phyloP scores from a whole-genome alignment of 1,284 basidiomycete genomes.

The Marasmius oreades region DNA sequence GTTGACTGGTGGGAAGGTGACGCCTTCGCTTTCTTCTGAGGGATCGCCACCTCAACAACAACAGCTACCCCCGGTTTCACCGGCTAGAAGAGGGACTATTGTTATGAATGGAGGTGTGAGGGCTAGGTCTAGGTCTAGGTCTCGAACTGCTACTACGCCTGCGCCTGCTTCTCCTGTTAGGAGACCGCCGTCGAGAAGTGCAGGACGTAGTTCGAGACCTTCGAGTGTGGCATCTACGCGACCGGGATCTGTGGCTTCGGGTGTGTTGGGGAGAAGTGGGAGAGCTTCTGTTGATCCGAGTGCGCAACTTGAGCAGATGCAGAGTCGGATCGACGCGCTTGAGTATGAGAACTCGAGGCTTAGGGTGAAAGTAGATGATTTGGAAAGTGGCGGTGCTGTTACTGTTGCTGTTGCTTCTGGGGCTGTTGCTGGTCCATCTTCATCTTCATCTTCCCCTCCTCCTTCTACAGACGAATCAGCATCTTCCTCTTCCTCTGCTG shows the following conservation, averaged over 20 bases:
- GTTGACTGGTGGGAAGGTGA: slow-evolving; percentile 30
- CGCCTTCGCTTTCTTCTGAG: slow-evolving; percentile 15
- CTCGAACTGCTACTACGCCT: slow-evolving; percentile 8
- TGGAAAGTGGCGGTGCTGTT: not conserved
- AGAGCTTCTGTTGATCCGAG: slow-evolving; percentile 5
- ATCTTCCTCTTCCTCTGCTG: not conserved
- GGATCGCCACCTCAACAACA: not conserved
- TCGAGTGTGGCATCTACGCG: slow-evolving; percentile 14
- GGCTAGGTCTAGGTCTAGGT: slow-evolving; percentile 5
- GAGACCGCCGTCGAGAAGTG: slow-evolving; percentile 5
- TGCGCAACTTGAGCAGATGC: slow-evolving; percentile 38
- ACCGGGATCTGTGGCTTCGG: not conserved
- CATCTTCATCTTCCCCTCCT: too few relatives aligned
- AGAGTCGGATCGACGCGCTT: slow-evolving; percentile 49
- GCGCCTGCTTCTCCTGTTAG: slow-evolving; percentile 4
- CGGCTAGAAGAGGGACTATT: slow-evolving; percentile 5
- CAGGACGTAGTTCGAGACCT: slow-evolving; percentile 21
- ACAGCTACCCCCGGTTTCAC: slow-evolving; percentile 19
- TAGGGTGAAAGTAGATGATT: slow-evolving; percentile 15
- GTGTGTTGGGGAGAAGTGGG: slow-evolving; percentile 2
- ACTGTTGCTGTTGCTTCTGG: not conserved
- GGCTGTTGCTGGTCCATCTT: too few relatives aligned
- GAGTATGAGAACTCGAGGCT: slow-evolving; percentile 55
- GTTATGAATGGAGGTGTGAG: not conserved
- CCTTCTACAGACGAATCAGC: too few relatives aligned